Base-by-base conservation (phyloP, 768 basidiomycete genomes). In the Antrodiella citrinella region DNA sequence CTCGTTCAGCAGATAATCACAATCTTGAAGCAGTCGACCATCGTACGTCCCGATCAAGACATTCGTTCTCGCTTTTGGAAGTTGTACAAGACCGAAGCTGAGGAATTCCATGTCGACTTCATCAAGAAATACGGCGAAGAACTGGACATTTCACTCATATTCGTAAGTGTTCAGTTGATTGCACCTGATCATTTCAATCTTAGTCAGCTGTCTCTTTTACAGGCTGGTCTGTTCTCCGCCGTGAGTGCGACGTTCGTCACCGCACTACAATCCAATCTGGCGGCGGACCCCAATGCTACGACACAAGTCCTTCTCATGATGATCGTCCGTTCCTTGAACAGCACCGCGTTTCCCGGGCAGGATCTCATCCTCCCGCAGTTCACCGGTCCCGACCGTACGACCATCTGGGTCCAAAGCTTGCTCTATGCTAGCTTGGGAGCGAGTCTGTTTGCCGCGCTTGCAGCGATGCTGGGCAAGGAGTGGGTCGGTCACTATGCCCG, bases 141-240 rank as follows among this genome's bases (percentile, higher is more conserved):
- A 15, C 7, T 15, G 7, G 30, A 35, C 30, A 35, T 35, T 15
- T 7, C 30, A 7, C 30, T 35, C 30, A 35, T 35, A 7, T 35
- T 35, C 15, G 30, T 35, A 15, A 7, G 30, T 35, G 15, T 35
- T 15, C 7, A 7, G 7, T 35, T 35, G 30, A 15, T 35, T 35
- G n/a, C n/a, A n/a, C n/a, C n/a, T n/a, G n/a, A n/a, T n/a, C n/a
- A n/a, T n/a, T n/a, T n/a, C n/a, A n/a, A n/a, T n/a, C n/a, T n/a
- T n/a, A n/a, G n/a, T n/a, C n/a, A n/a, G n/a, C 15, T 35, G 30
- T 35, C 30, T 7, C 30, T 35, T 15, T 35, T 35, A 15, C 7
- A 43, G 41, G 41, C 41, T 18, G 41, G 41, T 43, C 41, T 43
- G 7, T 43, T 43, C 41, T 43, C 41, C 19, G 41, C 41, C n/a